Percentiles rank a stretch among this genome's conserved stretches.
phyloP scores from a whole-genome alignment of 768 basidiomycete species.

The Hericium alpestre region DNA sequence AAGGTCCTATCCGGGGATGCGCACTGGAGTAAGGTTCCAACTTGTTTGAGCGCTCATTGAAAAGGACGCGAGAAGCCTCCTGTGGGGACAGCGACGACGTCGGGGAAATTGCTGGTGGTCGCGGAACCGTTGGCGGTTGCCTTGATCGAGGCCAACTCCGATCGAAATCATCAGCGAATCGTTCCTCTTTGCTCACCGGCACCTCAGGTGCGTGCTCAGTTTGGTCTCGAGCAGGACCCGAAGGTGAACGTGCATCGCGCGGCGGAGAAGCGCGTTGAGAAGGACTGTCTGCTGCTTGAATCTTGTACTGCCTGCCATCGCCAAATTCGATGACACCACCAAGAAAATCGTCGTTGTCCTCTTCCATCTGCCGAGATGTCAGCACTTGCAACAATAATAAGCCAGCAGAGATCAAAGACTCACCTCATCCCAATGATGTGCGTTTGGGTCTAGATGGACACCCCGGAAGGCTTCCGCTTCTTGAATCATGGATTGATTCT shows the following conservation, averaged over 20 bases:
- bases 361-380: slow-evolving; percentile 54
- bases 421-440: slow-evolving; percentile 98
- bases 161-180: slow-evolving; percentile 87
- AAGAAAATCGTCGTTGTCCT: slow-evolving; percentile 86
- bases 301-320: slow-evolving; percentile 86
- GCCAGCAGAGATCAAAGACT: slow-evolving; percentile 18
- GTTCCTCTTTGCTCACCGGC: slow-evolving; percentile 74
- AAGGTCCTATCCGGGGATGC: slow-evolving; percentile 34
- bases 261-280: slow-evolving; percentile 19
- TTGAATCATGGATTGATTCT: slow-evolving; percentile 54
- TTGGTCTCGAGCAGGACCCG: slow-evolving; percentile 1
- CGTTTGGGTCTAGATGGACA: slow-evolving; percentile 85
- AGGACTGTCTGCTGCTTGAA: slow-evolving; percentile 39
- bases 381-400: slow-evolving; percentile 1
- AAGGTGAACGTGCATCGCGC: slow-evolving; percentile 9
- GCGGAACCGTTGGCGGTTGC: slow-evolving; percentile 34
- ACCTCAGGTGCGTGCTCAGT: slow-evolving; percentile 16
- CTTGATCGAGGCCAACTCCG: slow-evolving; percentile 86
- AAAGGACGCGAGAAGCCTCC: slow-evolving; percentile 66
- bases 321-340: slow-evolving; percentile 90
- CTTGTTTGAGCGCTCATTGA: slow-evolving; percentile 89
- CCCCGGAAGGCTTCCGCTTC: slow-evolving; percentile 93
- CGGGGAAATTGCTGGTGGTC: slow-evolving; percentile 26
- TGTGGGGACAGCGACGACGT: slow-evolving; percentile 36
- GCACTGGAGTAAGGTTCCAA: slow-evolving; percentile 69